A percentile compares a stretch with the other conserved stretches of the same genome.
Conservation (phyloP, 495 filamentous ascomycete species). For the Alectoria sarmentosa region DNA sequence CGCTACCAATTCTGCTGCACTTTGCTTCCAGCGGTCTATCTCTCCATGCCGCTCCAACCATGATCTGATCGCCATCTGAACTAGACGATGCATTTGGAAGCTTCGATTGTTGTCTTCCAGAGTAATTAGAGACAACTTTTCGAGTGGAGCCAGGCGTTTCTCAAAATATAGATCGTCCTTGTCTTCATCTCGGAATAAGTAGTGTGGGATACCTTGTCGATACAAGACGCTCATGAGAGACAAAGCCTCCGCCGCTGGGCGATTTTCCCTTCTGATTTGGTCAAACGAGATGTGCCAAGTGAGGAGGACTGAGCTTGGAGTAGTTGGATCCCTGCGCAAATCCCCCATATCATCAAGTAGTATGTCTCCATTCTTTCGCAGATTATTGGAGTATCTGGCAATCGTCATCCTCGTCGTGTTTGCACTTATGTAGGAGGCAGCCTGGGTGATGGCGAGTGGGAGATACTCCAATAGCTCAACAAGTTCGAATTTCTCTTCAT, state of each 20-base stretch:
- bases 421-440: neutral
- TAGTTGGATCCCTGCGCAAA: neutral
- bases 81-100: slow-evolving; percentile 25
- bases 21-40: neutral
- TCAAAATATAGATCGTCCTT: slow-evolving; percentile 22
- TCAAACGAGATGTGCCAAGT: slow-evolving; percentile 9
- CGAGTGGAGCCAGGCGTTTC: slow-evolving; percentile 8
- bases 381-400: neutral
- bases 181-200: slow-evolving; percentile 17
- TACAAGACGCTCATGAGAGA: slow-evolving; percentile 13
- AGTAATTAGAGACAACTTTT: slow-evolving; percentile 23
- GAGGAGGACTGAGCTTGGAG: neutral
- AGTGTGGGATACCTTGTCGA: slow-evolving; percentile 4
- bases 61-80: slow-evolving; percentile 22
- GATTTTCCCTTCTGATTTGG: neutral
- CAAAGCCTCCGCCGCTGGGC: neutral
- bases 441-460: slow-evolving; percentile 6
- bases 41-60: slow-evolving; percentile 25
- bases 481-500: neutral
- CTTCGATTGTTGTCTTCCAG: slow-evolving; percentile 6
- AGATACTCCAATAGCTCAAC: neutral
- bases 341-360: neutral
- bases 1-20: neutral
- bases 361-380: neutral
- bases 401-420: neutral